Evolutionary conservation across 1,284 basidiomycete species (phyloP).

Genomic region (Tylopilus sp.): DNA sequence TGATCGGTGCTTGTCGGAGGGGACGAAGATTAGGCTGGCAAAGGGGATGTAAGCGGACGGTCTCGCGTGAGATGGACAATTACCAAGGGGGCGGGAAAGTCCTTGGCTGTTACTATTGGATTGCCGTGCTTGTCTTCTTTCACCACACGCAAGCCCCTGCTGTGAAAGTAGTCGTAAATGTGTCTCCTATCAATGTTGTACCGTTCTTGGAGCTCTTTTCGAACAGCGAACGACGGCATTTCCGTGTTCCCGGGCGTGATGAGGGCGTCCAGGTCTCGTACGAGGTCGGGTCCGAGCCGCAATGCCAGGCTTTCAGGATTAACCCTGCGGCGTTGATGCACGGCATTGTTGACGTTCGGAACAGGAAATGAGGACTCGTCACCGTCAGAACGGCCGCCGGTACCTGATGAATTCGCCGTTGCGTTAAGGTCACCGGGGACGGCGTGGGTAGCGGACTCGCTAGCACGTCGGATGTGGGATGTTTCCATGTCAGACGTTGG

Average conservation of each 20-base stretch:
- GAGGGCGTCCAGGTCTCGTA: slow-evolving; percentile 62
- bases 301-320: slow-evolving; percentile 54
- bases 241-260: slow-evolving; percentile 62
- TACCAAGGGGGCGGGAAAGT: slow-evolving; percentile 24
- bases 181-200: slow-evolving; percentile 67
- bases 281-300: slow-evolving; percentile 60
- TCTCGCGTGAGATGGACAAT: slow-evolving; percentile 6
- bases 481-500: slow-evolving; percentile 17
- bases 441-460: slow-evolving; percentile 1
- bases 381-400: slow-evolving; percentile 10
- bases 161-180: slow-evolving; percentile 73
- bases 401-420: slow-evolving; percentile 5
- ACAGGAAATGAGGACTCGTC: not conserved
- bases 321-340: slow-evolving; percentile 40
- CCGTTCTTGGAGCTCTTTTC: slow-evolving; percentile 63
- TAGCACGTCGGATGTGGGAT: not conserved
- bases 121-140: slow-evolving; percentile 62
- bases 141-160: slow-evolving; percentile 58
- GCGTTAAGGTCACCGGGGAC: not conserved
- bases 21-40: slow-evolving; percentile 32
- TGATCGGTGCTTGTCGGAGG: slow-evolving; percentile 25
- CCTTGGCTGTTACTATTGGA: slow-evolving; percentile 16
- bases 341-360: slow-evolving; percentile 5
- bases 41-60: slow-evolving; percentile 11
- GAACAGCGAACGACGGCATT: slow-evolving; percentile 67